Conservation (phyloP, 148 eudicot species). For the Rhododendron molle region DNA sequence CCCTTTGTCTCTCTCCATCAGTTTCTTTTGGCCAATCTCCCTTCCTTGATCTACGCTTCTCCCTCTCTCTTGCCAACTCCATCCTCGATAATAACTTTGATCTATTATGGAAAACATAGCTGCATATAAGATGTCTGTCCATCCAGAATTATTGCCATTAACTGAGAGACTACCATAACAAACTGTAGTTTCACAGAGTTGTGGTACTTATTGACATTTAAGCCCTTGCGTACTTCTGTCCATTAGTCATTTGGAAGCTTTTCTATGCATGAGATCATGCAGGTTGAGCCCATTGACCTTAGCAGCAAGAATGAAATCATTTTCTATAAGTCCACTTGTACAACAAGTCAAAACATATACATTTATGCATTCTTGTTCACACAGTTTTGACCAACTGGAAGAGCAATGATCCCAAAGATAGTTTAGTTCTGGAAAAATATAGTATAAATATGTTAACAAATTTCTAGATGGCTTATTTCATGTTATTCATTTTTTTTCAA, state of each 20-base stretch:
- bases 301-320: constrained; percentile 93
- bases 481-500: background rate
- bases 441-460: background rate
- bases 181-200: background rate
- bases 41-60: too few relatives aligned
- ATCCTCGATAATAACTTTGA: too few relatives aligned
- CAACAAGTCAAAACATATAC: background rate
- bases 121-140: background rate
- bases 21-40: too few relatives aligned
- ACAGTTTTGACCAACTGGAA: background rate
- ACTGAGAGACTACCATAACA: background rate
- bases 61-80: too few relatives aligned
- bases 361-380: background rate
- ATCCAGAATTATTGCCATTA: background rate
- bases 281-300: constrained; percentile 62
- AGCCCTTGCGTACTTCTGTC: background rate
- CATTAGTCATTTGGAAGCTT: background rate
- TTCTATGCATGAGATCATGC: constrained; percentile 57
- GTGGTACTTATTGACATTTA: background rate
- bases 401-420: background rate
- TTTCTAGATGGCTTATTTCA: background rate
- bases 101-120: too few relatives aligned
- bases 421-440: background rate
- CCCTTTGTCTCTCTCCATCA: too few relatives aligned
- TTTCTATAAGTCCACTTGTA: constrained; percentile 94